Evolutionary conservation across 2,329 filamentous ascomycete species (phyloP).

Genomic region (Neoarthrinium moseri): DNA sequence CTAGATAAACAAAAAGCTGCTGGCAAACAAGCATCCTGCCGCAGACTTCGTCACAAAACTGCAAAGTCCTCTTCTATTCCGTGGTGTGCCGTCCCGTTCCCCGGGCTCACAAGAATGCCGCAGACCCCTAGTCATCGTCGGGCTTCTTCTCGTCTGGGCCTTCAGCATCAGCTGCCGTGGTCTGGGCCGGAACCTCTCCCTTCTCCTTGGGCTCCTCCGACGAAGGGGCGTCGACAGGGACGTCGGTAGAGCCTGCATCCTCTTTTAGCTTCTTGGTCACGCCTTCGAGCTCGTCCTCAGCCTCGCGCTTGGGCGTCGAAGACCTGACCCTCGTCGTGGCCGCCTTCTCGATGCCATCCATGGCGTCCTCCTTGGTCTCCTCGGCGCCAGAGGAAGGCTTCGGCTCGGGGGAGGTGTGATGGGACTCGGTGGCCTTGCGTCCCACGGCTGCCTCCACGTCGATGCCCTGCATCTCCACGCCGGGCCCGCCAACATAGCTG

Average conservation of each 20-base stretch:
- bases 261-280: slow-evolving; percentile 51
- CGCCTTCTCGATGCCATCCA: slow-evolving; percentile 29
- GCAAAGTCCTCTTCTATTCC: slow-evolving; percentile 9
- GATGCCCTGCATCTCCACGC: slow-evolving; percentile 52
- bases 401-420: slow-evolving; percentile 12
- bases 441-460: slow-evolving; percentile 63
- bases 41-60: no score
- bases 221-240: neutral
- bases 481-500: slow-evolving; percentile 33
- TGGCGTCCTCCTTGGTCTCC: slow-evolving; percentile 19
- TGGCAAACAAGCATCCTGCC: no score
- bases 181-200: slow-evolving; percentile 15
- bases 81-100: slow-evolving; percentile 7
- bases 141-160: slow-evolving; percentile 16
- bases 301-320: slow-evolving; percentile 53
- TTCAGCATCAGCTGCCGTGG: slow-evolving; percentile 11
- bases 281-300: slow-evolving; percentile 45
- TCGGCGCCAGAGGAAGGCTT: slow-evolving; percentile 18
- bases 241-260: slow-evolving; percentile 18
- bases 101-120: slow-evolving; percentile 1
- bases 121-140: slow-evolving; percentile 2
- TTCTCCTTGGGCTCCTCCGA: slow-evolving; percentile 12
- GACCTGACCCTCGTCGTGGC: slow-evolving; percentile 22
- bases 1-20: no score
- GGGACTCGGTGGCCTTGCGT: slow-evolving; percentile 35